Conservation (phyloP, 225 moss, liverwort and hornwort species). For the Lunularia cruciata region DNA sequence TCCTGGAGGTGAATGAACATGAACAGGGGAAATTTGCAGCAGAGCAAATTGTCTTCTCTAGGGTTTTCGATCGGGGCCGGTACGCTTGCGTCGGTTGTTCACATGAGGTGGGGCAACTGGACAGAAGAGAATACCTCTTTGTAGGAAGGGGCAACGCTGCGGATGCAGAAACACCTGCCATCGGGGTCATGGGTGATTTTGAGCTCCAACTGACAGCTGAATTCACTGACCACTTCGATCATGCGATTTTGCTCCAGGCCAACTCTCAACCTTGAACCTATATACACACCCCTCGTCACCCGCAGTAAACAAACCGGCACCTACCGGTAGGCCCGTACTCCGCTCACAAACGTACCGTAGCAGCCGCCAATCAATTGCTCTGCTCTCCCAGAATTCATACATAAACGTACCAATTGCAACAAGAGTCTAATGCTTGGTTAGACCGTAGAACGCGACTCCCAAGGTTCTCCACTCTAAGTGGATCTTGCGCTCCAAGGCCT, state of each 20-base stretch:
- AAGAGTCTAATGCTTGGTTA: no score
- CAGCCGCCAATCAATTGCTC: not conserved
- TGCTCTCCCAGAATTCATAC: not conserved
- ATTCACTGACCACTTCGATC: conserved; percentile 3
- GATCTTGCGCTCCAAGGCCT: not conserved
- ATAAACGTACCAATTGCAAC: not conserved
- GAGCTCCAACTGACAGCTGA: conserved; percentile 3
- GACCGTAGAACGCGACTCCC: not conserved
- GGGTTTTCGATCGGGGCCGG: conserved; percentile 15
- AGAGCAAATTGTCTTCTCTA: not conserved
- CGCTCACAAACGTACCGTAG: not conserved
- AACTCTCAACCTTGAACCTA: not conserved
- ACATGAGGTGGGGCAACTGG: not conserved
- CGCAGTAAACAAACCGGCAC: conserved; percentile 6
- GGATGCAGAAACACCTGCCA: conserved; percentile 13
- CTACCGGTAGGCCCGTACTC: not conserved
- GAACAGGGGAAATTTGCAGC: no score
- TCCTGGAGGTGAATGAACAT: not conserved
- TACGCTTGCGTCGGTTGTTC: not conserved
- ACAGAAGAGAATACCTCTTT: not conserved
- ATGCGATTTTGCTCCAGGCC: not conserved
- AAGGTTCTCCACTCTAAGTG: not conserved
- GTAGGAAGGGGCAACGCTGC: not conserved
- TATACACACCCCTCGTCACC: not conserved
- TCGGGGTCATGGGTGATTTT: not conserved